Percentiles rank a stretch among this genome's conserved stretches.
Evolutionary conservation across 305 asterid species (phyloP).

Genomic region (Fraxinus baroniana): DNA sequence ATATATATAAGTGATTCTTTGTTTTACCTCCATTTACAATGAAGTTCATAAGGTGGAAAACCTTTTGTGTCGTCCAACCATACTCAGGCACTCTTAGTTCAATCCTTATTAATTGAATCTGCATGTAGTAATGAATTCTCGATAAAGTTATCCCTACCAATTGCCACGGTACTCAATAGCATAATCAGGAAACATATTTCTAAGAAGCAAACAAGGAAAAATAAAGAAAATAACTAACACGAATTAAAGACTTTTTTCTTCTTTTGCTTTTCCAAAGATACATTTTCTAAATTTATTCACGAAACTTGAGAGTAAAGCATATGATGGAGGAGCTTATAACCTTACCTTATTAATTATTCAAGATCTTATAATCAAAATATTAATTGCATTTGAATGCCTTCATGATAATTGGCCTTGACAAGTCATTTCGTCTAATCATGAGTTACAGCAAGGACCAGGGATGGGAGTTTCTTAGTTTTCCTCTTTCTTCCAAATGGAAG

Average conservation of each 20-base stretch:
- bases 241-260: not conserved
- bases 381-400: not conserved
- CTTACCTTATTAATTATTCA: not conserved
- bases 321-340: not conserved
- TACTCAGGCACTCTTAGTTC: conserved; percentile 89
- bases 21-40: conserved; percentile 86
- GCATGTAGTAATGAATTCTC: conserved; percentile 31
- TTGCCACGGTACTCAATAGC: not conserved
- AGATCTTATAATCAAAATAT: not conserved
- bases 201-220: not conserved
- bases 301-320: not conserved
- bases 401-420: not conserved
- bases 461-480: not conserved
- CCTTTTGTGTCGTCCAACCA: conserved; percentile 99
- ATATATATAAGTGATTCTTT: conserved; percentile 19
- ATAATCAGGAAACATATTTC: not conserved
- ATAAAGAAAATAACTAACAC: not conserved
- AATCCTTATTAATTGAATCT: conserved; percentile 84
- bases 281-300: not conserved
- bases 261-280: not conserved
- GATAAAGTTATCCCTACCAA: conserved; percentile 5
- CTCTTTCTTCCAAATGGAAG: not conserved
- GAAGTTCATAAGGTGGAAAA: conserved; percentile 95
- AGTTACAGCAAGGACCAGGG: not conserved
- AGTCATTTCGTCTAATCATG: not conserved